These are phyloP conservation scores for Diutina pseudorugosa DNA, from an alignment of 1,139 yeast species.

Conservation along the genomic window DNA sequence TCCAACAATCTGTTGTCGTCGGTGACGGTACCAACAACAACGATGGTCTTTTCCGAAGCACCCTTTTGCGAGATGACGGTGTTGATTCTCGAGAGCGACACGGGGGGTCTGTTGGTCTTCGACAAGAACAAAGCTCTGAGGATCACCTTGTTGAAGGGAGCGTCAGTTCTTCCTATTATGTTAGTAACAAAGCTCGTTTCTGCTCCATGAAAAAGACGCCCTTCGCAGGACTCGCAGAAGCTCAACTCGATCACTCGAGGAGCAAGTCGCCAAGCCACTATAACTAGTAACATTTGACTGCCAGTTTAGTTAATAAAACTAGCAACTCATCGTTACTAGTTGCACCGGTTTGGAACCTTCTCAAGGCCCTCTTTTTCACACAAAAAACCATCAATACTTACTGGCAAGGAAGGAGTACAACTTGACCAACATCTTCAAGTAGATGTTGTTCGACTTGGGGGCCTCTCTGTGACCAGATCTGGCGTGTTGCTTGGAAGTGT, in stretches of 20 bases:
- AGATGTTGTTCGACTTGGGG: slow-evolving; percentile 98
- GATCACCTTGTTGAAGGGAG: slow-evolving; percentile 96
- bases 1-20: slow-evolving; percentile 91
- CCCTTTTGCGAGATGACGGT: slow-evolving; percentile 77
- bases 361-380: background rate
- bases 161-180: slow-evolving; percentile 85
- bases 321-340: slow-evolving; percentile 1
- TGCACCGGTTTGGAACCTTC: background rate
- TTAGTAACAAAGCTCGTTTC: slow-evolving; percentile 35
- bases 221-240: slow-evolving; percentile 4
- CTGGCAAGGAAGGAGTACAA: slow-evolving; percentile 99
- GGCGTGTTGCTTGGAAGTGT: slow-evolving; percentile 90
- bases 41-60: slow-evolving; percentile 85
- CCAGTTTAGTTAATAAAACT: background rate
- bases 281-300: slow-evolving; percentile 1
- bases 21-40: slow-evolving; percentile 98
- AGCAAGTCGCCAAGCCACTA: slow-evolving; percentile 3
- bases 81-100: slow-evolving; percentile 84
- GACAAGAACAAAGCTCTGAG: slow-evolving; percentile 92
- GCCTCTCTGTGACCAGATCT: slow-evolving; percentile 96
- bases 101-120: slow-evolving; percentile 99
- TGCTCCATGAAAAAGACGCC: slow-evolving; percentile 44
- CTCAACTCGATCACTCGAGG: slow-evolving; percentile 1
- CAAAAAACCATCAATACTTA: slow-evolving; percentile 35
- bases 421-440: slow-evolving; percentile 95